Percentiles rank a stretch among this genome's conserved stretches.
These are phyloP conservation scores for Gossypium mustelinum DNA, from an alignment of 345 rosid species.

Conservation along the genomic window DNA sequence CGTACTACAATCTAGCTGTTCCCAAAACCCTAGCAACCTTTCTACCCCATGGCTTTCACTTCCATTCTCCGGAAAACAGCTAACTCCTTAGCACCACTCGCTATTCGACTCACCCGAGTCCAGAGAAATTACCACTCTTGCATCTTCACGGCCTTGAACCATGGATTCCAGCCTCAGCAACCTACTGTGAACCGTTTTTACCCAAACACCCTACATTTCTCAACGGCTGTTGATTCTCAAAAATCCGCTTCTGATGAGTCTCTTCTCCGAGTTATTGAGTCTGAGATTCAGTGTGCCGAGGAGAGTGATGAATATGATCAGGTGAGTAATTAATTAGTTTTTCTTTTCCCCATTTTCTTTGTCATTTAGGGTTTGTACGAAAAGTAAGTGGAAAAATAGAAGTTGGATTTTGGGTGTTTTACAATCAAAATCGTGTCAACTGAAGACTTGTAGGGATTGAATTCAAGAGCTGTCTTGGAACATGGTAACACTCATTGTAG, in stretches of 20 bases:
- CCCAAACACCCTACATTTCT: slow-evolving; percentile 21
- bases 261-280: slow-evolving; percentile 57
- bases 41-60: slow-evolving; percentile 34
- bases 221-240: slow-evolving; percentile 33
- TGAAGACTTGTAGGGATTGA: too few relatives aligned
- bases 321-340: slow-evolving; percentile 25
- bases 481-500: too few relatives aligned
- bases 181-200: slow-evolving; percentile 18
- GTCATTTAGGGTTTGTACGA: neutral
- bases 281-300: slow-evolving; percentile 59
- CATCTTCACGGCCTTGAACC: slow-evolving; percentile 26
- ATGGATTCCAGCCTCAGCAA: slow-evolving; percentile 18
- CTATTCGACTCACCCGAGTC: slow-evolving; percentile 37
- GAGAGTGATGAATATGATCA: slow-evolving; percentile 53
- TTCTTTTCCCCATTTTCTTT: neutral
- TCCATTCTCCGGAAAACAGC: slow-evolving; percentile 47
- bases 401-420: neutral
- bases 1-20: too few relatives aligned
- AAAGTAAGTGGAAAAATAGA: neutral
- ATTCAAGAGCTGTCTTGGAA: too few relatives aligned
- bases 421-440: too few relatives aligned
- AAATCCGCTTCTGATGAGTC: slow-evolving; percentile 42
- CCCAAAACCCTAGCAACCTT: slow-evolving; percentile 8
- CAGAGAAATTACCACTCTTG: slow-evolving; percentile 26
- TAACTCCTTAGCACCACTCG: slow-evolving; percentile 35